Conservation (phyloP, 2,329 filamentous ascomycete genomes). For the Penicillium sp. region DNA sequence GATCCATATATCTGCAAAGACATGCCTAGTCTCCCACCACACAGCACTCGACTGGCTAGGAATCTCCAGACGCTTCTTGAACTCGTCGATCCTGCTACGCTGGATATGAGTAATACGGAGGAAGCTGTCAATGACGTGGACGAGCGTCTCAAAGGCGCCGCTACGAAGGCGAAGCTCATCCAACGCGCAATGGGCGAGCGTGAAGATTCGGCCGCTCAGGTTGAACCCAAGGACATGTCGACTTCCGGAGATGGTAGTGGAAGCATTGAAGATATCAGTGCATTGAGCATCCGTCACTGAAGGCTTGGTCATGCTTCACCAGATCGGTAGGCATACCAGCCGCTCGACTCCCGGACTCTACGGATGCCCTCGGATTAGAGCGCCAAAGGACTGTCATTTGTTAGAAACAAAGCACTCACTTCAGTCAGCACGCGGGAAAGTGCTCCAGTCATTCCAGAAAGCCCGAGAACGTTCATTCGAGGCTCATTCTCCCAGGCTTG, state of each 20-base stretch:
- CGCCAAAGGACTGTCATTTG: not conserved
- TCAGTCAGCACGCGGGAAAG: not conserved
- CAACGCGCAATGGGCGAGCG: constrained; percentile 64
- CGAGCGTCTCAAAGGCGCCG: constrained; percentile 77
- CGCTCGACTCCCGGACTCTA: not conserved
- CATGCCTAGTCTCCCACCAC: constrained; percentile 49
- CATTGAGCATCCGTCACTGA: constrained; percentile 42
- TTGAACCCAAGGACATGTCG: constrained; percentile 30
- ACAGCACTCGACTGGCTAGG: constrained; percentile 67
- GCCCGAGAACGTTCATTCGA: not conserved
- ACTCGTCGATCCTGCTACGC: constrained; percentile 72
- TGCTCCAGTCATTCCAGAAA: not conserved
- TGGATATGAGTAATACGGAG: constrained; percentile 80
- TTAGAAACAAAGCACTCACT: not conserved
- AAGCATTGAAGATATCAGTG: constrained; percentile 50
- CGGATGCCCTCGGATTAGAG: not conserved
- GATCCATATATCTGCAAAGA: constrained; percentile 30
- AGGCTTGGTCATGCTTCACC: not conserved
- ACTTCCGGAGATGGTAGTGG: constrained; percentile 37
- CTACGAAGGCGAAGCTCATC: constrained; percentile 80
- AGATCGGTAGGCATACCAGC: not conserved
- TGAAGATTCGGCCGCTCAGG: constrained; percentile 31
- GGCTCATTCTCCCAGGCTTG: not conserved
- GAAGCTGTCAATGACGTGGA: constrained; percentile 90
- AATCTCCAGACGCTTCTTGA: constrained; percentile 74